Evolutionary conservation across 441 rosid genomes (phyloP).

Genomic region (Gossypium davidsonii): DNA sequence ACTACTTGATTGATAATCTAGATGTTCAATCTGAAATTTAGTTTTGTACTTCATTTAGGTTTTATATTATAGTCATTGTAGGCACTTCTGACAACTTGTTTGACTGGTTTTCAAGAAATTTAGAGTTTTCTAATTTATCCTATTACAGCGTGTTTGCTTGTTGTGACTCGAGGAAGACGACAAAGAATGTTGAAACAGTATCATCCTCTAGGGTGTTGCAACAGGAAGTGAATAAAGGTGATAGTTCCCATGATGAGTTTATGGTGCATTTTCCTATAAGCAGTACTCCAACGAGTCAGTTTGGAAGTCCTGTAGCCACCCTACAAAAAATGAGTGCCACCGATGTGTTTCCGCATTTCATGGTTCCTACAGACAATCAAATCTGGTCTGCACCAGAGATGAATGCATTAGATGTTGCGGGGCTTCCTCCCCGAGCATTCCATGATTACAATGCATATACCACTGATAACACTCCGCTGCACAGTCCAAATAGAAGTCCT

Average conservation of each 20-base stretch:
- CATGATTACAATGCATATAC: slow-evolving; percentile 46
- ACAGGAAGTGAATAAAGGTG: slow-evolving; percentile 25
- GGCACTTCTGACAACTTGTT: background rate
- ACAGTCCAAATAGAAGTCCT: slow-evolving; percentile 67
- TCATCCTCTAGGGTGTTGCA: slow-evolving; percentile 16
- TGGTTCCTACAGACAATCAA: slow-evolving; percentile 46
- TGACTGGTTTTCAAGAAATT: background rate
- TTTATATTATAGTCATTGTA: background rate
- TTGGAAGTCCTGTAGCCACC: slow-evolving; percentile 50
- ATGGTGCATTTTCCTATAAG: slow-evolving; percentile 40
- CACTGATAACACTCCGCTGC: slow-evolving; percentile 62
- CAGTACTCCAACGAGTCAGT: slow-evolving; percentile 66
- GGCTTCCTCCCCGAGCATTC: slow-evolving; percentile 58
- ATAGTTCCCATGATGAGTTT: slow-evolving; percentile 30
- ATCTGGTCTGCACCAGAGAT: slow-evolving; percentile 88
- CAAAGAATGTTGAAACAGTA: slow-evolving; percentile 32
- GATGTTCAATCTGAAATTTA: background rate
- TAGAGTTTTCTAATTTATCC: background rate
- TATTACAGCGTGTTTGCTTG: slow-evolving; percentile 25
- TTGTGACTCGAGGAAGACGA: slow-evolving; percentile 27
- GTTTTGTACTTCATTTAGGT: background rate
- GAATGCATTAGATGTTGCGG: slow-evolving; percentile 40
- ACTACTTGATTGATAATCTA: background rate
- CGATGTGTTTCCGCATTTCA: slow-evolving; percentile 34
- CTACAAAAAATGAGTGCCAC: slow-evolving; percentile 40